Percentiles rank a stretch among this genome's conserved stretches.
Conservation (phyloP, 371 early-diverging fungal genomes). For the Rhizopus arrhizus region DNA sequence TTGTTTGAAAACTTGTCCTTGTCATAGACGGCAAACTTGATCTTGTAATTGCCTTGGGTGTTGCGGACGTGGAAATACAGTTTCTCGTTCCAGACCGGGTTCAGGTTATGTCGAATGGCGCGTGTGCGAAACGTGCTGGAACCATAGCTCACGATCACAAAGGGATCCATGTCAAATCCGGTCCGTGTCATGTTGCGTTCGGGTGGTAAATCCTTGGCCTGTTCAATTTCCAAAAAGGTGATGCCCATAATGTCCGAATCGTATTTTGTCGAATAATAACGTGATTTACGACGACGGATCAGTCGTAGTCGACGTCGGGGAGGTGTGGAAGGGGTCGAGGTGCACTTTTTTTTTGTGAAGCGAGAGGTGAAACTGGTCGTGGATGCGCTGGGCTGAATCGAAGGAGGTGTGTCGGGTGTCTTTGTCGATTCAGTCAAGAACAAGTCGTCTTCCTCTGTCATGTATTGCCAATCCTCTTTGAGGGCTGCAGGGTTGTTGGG, state of each 20-base stretch:
- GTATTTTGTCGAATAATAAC: constrained; percentile 10
- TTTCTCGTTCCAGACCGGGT: constrained; percentile 74
- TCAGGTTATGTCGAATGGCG: constrained; percentile 64
- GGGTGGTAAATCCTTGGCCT: constrained; percentile 66
- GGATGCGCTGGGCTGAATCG: constrained; percentile 14
- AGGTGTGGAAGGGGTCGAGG: constrained; percentile 9
- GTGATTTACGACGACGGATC: constrained; percentile 5
- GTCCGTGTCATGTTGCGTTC: constrained; percentile 62
- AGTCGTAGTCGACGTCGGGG: constrained; percentile 10
- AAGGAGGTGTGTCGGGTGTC: not conserved
- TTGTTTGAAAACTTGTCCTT: constrained; percentile 77
- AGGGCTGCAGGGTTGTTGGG: constrained; percentile 2
- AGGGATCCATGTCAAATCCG: constrained; percentile 84
- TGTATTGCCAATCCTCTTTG: constrained; percentile 23
- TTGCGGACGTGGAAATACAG: constrained; percentile 68
- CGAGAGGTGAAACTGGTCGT: constrained; percentile 7
- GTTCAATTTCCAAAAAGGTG: constrained; percentile 63
- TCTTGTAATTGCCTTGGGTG: constrained; percentile 56
- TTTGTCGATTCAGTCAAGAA: not conserved
- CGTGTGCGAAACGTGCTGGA: constrained; percentile 71
- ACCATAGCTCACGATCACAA: constrained; percentile 76
- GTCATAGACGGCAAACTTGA: constrained; percentile 77
- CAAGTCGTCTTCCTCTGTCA: constrained; percentile 8
- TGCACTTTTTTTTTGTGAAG: constrained; percentile 12
- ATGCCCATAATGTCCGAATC: constrained; percentile 56